Evolutionary conservation across 2,329 filamentous ascomycete species (phyloP).

Genomic region (Lecanicillium sp.): DNA sequence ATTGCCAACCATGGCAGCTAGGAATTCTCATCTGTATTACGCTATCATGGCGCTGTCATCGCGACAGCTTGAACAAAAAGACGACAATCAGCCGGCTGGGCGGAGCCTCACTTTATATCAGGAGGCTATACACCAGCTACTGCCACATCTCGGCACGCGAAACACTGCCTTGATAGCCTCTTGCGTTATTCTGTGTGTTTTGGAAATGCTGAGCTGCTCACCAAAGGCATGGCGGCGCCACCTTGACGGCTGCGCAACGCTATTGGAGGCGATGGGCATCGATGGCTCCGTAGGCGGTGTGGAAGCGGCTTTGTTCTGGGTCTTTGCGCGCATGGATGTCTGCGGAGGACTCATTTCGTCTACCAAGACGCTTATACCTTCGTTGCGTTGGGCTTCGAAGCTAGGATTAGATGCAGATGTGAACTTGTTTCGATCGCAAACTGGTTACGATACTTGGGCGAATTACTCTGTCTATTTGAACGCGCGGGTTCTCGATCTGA

Average conservation of each 20-base stretch:
- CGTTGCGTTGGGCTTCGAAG: conserved; percentile 34
- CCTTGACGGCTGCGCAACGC: conserved; percentile 41
- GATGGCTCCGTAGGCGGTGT: conserved; percentile 41
- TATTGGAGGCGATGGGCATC: conserved; percentile 40
- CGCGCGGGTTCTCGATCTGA: conserved; percentile 33
- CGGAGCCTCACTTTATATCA: conserved; percentile 39
- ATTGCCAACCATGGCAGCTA: conserved; percentile 36
- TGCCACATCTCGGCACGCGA: conserved; percentile 37
- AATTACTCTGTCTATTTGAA: conserved; percentile 41
- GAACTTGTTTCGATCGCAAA: conserved; percentile 23
- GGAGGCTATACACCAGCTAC: conserved; percentile 39
- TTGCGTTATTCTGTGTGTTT: conserved; percentile 43
- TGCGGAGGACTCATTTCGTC: conserved; percentile 44
- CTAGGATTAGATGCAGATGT: conserved; percentile 21
- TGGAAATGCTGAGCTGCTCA: conserved; percentile 43
- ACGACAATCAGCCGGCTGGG: conserved; percentile 24
- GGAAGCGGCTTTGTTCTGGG: conserved; percentile 45
- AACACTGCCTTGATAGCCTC: conserved; percentile 42
- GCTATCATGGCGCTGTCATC: conserved; percentile 43
- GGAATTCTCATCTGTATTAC: conserved; percentile 34
- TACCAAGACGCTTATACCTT: conserved; percentile 39
- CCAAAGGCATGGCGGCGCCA: conserved; percentile 42
- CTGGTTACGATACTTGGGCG: conserved; percentile 37
- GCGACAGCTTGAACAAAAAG: conserved; percentile 39
- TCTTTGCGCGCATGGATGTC: conserved; percentile 45